phyloP scores from a whole-genome alignment of 768 basidiomycete genomes.

The Calvatia gigantea region DNA sequence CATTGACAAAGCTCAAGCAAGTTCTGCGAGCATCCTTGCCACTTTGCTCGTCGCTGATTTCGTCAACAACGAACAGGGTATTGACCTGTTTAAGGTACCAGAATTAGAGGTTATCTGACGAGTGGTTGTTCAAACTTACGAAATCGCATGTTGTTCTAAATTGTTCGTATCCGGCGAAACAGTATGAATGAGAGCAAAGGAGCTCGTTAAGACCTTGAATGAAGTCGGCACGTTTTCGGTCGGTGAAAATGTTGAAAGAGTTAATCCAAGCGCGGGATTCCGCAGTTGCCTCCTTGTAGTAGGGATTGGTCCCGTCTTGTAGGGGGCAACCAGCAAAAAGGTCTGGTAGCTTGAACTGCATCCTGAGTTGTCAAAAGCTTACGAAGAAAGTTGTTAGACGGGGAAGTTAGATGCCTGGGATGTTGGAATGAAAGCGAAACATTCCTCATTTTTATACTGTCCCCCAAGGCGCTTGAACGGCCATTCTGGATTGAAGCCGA shows the following conservation, averaged over 20 bases:
- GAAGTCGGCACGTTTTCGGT: constrained; percentile 63
- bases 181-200: constrained; percentile 58
- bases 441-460: constrained; percentile 8
- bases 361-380: constrained; percentile 16
- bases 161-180: constrained; percentile 52
- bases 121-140: constrained; percentile 27
- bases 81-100: constrained; percentile 37
- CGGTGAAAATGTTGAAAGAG: constrained; percentile 53
- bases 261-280: constrained; percentile 63
- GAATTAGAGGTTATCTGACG: constrained; percentile 5
- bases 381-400: constrained; percentile 13
- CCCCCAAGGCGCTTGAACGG: not conserved
- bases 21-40: constrained; percentile 51
- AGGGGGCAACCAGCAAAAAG: constrained; percentile 46
- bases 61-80: constrained; percentile 63
- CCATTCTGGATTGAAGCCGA: not conserved
- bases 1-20: constrained; percentile 48
- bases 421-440: not conserved
- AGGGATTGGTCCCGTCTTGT: constrained; percentile 48
- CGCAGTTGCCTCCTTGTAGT: constrained; percentile 51
- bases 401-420: constrained; percentile 14
- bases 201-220: constrained; percentile 58
- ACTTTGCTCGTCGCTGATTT: constrained; percentile 64
- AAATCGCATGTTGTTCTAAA: constrained; percentile 63
- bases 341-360: constrained; percentile 53